These are phyloP conservation scores for Zea luxurians DNA, from an alignment of 176 grass and related monocot species.

Conservation along the genomic window DNA sequence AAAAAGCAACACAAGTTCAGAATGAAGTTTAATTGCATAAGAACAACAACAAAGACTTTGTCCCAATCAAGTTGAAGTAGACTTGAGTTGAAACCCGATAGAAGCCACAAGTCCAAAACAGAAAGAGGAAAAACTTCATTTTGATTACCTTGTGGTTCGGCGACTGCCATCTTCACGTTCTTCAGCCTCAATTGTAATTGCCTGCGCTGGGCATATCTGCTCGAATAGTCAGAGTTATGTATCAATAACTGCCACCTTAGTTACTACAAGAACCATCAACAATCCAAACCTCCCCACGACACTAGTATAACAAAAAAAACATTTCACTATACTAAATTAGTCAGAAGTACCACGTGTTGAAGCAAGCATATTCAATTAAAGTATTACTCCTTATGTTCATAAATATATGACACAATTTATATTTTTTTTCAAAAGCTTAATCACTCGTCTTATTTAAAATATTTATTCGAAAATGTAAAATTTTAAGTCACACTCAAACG, in stretches of 20 bases:
- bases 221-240: not conserved
- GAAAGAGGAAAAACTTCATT: not conserved
- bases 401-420: too few relatives aligned
- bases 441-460: too few relatives aligned
- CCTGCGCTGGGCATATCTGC: conserved; percentile 96
- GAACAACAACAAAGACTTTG: too few relatives aligned
- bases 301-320: not conserved
- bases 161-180: conserved; percentile 98
- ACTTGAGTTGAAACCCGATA: too few relatives aligned
- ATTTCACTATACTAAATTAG: not conserved
- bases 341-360: not conserved
- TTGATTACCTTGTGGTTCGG: conserved; percentile 78
- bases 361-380: not conserved
- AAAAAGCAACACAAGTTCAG: not conserved
- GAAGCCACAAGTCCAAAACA: not conserved
- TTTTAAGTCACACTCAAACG: too few relatives aligned
- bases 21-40: not conserved
- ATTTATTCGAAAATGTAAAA: too few relatives aligned
- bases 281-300: too few relatives aligned
- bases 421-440: too few relatives aligned
- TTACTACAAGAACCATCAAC: not conserved
- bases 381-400: too few relatives aligned
- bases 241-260: conserved; percentile 17
- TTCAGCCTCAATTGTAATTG: conserved; percentile 98
- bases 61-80: too few relatives aligned